Evolutionary conservation across 176 grass and related monocot species (phyloP), one percentile per base, ranked within the genome.

Genomic region (Hsuehochloa calcarea): DNA sequence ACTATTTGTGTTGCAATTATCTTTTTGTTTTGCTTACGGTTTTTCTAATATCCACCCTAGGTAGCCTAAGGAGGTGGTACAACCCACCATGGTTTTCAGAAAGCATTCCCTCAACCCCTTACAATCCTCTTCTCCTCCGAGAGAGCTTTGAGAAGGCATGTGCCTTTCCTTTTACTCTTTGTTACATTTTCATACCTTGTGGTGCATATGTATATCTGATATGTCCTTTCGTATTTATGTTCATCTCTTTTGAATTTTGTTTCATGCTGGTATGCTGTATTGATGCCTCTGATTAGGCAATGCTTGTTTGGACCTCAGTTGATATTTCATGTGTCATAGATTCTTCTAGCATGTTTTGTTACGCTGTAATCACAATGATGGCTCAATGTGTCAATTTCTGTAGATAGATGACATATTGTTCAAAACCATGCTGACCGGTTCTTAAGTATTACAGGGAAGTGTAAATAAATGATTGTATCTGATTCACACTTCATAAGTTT

Each of bases 61-160:
- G 97, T 88, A 68, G 17, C 26, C 78, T 99, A 68, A 87, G 92
- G 75, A 96, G 97, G 76, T 99, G 93, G 93, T 96, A 96, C 84
- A 96, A 99, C 84, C 89, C 93, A 46, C 91, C 86, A 65, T 99
- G 97, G 97, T 92, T 87, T 89, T 89, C 90, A 82, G 97, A 99
- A 88, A 62, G 70, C 64, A 89, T 96, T 54, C 97, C 93, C 6
- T 92, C 97, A 50, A 86, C 88, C 65, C 91, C 97, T 85, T 99
- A 99, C 52, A 83, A 99, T 88, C 69, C 93, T 84, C 83, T 94
- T 45, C 67, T 83, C 66, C 74, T 99, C 27, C 84, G 97, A 65
- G 84, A 89, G 65, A 86, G 87, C 46, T 99, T 99, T 82, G 97
- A 99, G 82, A 96, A 99, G 90, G 97, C 82, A 97, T 29, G 46